These are phyloP conservation scores for Choricystis sp. DNA, from an alignment of 139 green algal genomes.

Conservation along the genomic window DNA sequence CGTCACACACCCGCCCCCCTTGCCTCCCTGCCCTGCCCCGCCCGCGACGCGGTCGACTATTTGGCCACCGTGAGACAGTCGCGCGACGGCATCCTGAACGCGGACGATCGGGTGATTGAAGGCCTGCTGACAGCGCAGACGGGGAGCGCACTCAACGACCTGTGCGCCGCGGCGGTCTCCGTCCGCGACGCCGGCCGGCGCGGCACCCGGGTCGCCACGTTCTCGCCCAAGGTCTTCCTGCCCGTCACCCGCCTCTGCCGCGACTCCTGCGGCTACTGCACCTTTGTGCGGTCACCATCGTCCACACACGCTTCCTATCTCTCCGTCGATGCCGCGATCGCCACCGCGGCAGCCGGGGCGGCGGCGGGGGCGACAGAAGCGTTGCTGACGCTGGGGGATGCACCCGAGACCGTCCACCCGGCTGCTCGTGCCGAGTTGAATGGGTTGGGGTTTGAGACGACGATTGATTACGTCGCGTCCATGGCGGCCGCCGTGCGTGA, in stretches of 20 bases:
- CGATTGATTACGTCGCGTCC: slow-evolving; percentile 56
- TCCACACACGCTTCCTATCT: slow-evolving; percentile 46
- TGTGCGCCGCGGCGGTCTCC: neutral
- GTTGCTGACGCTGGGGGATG: slow-evolving; percentile 79
- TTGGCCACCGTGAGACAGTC: too few relatives aligned
- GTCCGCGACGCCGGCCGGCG: too few relatives aligned
- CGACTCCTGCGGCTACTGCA: slow-evolving; percentile 75
- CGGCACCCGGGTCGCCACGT: slow-evolving; percentile 22
- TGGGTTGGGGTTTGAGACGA: slow-evolving; percentile 40
- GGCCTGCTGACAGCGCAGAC: too few relatives aligned
- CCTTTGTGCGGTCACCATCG: slow-evolving; percentile 46
- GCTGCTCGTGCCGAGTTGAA: slow-evolving; percentile 50
- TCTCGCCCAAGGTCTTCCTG: slow-evolving; percentile 75
- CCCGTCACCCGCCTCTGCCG: slow-evolving; percentile 65
- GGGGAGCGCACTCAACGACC: too few relatives aligned
- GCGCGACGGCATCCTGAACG: too few relatives aligned
- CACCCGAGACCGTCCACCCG: slow-evolving; percentile 56
- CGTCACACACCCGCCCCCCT: too few relatives aligned
- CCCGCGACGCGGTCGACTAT: too few relatives aligned
- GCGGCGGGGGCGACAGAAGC: slow-evolving; percentile 63
- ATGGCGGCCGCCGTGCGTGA: slow-evolving; percentile 26
- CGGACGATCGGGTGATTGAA: too few relatives aligned
- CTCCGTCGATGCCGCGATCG: slow-evolving; percentile 61
- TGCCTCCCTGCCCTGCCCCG: too few relatives aligned
- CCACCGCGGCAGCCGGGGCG: slow-evolving; percentile 34